phyloP scores from a whole-genome alignment of 2,329 filamentous ascomycete species.

The Falciphora oryzae region DNA sequence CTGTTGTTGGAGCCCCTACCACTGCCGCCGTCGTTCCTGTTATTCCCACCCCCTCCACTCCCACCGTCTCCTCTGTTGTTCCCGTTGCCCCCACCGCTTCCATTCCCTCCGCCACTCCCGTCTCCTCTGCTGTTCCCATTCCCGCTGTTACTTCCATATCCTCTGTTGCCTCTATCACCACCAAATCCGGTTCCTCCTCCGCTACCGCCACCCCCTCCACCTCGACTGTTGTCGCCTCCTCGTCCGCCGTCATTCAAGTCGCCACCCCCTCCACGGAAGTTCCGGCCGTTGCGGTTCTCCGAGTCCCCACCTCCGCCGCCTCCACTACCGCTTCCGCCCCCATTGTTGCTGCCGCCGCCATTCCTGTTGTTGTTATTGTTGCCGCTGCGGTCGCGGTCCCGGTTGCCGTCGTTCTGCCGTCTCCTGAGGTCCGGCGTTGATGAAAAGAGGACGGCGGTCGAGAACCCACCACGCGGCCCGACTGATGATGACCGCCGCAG shows the following conservation, averaged over 20 bases:
- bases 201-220: slow-evolving; percentile 8
- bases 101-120: background rate
- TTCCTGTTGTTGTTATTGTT: background rate
- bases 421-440: background rate
- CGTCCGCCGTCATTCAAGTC: slow-evolving; percentile 8
- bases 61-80: slow-evolving; percentile 11
- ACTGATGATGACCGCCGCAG: background rate
- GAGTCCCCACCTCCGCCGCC: slow-evolving; percentile 8
- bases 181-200: slow-evolving; percentile 10
- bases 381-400: background rate
- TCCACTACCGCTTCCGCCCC: background rate
- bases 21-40: slow-evolving; percentile 6
- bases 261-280: slow-evolving; percentile 7
- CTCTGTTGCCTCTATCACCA: slow-evolving; percentile 9
- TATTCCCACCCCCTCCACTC: background rate
- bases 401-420: slow-evolving; percentile 1
- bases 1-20: background rate
- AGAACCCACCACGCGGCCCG: background rate
- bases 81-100: slow-evolving; percentile 9
- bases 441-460: background rate
- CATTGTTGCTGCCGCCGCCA: background rate
- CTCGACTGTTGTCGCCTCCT: slow-evolving; percentile 1
- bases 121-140: slow-evolving; percentile 9
- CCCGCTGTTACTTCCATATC: slow-evolving; percentile 8
- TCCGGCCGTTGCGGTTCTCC: slow-evolving; percentile 9